Conservation (phyloP, 2,329 filamentous ascomycete genomes). For the Helicocarpus griseus region DNA sequence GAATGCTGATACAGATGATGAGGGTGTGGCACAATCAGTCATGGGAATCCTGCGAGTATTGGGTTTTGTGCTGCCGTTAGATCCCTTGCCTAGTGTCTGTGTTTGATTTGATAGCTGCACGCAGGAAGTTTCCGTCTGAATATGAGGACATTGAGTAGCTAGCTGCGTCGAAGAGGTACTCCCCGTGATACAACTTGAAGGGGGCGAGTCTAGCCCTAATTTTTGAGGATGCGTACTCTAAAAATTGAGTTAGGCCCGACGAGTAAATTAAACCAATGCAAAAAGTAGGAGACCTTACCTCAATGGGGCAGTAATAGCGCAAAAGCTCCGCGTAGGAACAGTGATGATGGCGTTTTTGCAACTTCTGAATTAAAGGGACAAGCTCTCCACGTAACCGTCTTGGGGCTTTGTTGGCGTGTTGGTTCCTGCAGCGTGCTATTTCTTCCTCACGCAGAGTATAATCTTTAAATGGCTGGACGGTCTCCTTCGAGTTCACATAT, state of each 20-base stretch:
- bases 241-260: not conserved
- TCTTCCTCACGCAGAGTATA: conserved; percentile 81
- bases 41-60: conserved; percentile 32
- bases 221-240: not conserved
- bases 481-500: conserved; percentile 53
- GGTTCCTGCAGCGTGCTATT: conserved; percentile 38
- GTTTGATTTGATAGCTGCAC: conserved; percentile 6
- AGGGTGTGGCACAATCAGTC: conserved; percentile 58
- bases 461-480: conserved; percentile 66
- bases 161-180: not conserved
- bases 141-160: not conserved
- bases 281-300: conserved; percentile 21
- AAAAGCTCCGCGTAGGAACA: conserved; percentile 76
- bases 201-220: conserved; percentile 13
- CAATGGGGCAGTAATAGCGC: conserved; percentile 65
- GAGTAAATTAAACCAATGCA: not conserved
- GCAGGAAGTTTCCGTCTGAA: not conserved
- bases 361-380: conserved; percentile 50
- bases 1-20: conserved; percentile 68
- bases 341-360: conserved; percentile 61
- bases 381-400: conserved; percentile 53
- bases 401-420: conserved; percentile 21
- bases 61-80: conserved; percentile 6
- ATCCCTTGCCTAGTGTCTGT: not conserved
- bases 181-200: not conserved